Evolutionary conservation across 768 basidiomycete genomes (phyloP).

Genomic region (Sporobolomyces roseus): DNA sequence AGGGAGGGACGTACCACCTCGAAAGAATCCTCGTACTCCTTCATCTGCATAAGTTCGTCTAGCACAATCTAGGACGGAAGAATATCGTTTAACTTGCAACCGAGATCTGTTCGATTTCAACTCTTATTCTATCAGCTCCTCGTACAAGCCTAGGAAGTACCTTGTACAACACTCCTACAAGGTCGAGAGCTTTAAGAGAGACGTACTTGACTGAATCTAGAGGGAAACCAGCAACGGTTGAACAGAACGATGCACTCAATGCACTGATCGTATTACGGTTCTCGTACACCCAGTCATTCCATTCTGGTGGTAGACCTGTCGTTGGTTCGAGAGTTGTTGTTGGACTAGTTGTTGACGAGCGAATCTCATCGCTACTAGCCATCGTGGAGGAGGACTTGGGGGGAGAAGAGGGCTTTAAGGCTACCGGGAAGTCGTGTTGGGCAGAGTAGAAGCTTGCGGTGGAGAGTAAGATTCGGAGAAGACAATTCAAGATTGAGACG

Average conservation of each 20-base stretch:
- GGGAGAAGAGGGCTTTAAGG: too few relatives aligned
- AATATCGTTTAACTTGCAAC: conserved; percentile 41
- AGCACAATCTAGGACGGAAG: conserved; percentile 67
- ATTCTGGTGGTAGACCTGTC: not conserved
- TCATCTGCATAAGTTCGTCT: conserved; percentile 61
- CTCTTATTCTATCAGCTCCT: not conserved
- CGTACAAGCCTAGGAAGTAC: too few relatives aligned
- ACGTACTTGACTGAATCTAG: conserved; percentile 90
- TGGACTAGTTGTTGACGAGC: too few relatives aligned
- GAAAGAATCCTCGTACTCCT: conserved; percentile 71
- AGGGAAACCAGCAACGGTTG: conserved; percentile 77
- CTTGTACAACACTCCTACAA: too few relatives aligned
- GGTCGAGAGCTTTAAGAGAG: conserved; percentile 46
- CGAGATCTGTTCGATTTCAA: conserved; percentile 18
- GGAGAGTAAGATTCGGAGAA: not conserved
- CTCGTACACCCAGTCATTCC: conserved; percentile 18
- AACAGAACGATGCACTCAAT: conserved; percentile 57
- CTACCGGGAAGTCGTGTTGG: too few relatives aligned
- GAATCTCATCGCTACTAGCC: too few relatives aligned
- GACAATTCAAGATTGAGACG: not conserved
- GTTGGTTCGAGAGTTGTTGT: too few relatives aligned
- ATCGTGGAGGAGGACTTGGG: too few relatives aligned
- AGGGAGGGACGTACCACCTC: conserved; percentile 46
- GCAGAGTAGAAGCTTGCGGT: not conserved
- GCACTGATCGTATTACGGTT: conserved; percentile 35